Percentiles rank a stretch among this genome's conserved stretches.
These are phyloP conservation scores for Rhizopogon sp. DNA, from an alignment of 768 basidiomycete species.

Conservation along the genomic window DNA sequence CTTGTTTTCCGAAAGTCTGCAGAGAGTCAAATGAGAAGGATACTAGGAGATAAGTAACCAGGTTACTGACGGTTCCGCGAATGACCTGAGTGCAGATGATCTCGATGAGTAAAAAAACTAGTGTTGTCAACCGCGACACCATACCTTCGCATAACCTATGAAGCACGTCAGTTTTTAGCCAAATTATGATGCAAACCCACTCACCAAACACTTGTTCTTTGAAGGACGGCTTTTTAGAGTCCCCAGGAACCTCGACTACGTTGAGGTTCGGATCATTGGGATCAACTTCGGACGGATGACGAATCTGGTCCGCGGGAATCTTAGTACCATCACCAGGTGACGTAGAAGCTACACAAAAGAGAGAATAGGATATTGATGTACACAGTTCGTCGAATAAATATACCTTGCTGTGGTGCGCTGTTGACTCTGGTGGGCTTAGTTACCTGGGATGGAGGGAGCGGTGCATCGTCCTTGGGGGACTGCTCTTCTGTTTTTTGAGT, in stretches of 20 bases:
- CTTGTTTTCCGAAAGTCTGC: slow-evolving; percentile 28
- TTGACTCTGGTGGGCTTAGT: slow-evolving; percentile 21
- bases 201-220: slow-evolving; percentile 56
- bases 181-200: slow-evolving; percentile 5
- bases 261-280: slow-evolving; percentile 20
- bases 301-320: slow-evolving; percentile 25
- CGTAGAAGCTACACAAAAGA: slow-evolving; percentile 24
- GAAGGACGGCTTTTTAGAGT: slow-evolving; percentile 38
- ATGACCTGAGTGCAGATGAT: slow-evolving; percentile 14
- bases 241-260: slow-evolving; percentile 19
- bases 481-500: not conserved
- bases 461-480: not conserved
- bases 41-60: slow-evolving; percentile 1
- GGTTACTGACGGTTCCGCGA: slow-evolving; percentile 23
- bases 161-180: not conserved
- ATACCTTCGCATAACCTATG: slow-evolving; percentile 27
- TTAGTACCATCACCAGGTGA: slow-evolving; percentile 31
- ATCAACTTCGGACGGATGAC: slow-evolving; percentile 20
- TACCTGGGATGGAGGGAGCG: slow-evolving; percentile 19
- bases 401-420: slow-evolving; percentile 36
- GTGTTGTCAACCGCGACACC: not conserved
- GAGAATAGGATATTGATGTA: not conserved
- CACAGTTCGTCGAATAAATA: not conserved
- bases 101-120: slow-evolving; percentile 6
- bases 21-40: not conserved